phyloP scores from a whole-genome alignment of 106 monocot species.

The Dendrobium catenatum region DNA sequence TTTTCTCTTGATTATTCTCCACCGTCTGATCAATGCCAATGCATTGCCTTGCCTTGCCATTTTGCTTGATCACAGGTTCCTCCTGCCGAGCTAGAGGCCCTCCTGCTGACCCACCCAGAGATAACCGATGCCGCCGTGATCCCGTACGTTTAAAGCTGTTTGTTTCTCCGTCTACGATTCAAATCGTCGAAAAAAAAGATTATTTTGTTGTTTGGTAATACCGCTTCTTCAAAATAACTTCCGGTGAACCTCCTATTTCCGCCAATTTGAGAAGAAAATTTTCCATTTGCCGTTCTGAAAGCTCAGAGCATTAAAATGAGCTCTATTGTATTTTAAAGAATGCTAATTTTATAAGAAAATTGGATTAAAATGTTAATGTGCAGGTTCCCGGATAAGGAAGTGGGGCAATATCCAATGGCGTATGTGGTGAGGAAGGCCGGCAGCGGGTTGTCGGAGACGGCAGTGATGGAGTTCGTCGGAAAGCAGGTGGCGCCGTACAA shows the following conservation, averaged over 20 bases:
- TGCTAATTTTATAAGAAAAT: not conserved
- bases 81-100: constrained; percentile 78
- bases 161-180: too few species aligned
- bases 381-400: constrained; percentile 76
- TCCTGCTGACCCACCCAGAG: constrained; percentile 58
- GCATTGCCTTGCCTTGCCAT: not conserved
- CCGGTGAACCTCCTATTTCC: too few species aligned
- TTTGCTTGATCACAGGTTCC: constrained; percentile 43
- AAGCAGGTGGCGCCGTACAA: constrained; percentile 96
- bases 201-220: too few species aligned
- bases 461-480: constrained; percentile 64
- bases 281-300: too few species aligned
- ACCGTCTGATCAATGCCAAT: not conserved
- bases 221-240: too few species aligned
- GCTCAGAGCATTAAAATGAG: too few species aligned
- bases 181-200: too few species aligned
- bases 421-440: constrained; percentile 71
- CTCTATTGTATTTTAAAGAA: too few species aligned
- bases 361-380: not conserved
- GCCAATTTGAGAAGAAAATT: too few species aligned
- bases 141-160: constrained; percentile 28
- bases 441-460: constrained; percentile 24
- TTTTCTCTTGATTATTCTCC: not conserved
- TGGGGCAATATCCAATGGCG: constrained; percentile 81
- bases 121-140: constrained; percentile 76